A percentile compares a stretch with the other conserved stretches of the same genome.
phyloP scores from a whole-genome alignment of 768 basidiomycete species.

The Xerocomus spinulosus region DNA sequence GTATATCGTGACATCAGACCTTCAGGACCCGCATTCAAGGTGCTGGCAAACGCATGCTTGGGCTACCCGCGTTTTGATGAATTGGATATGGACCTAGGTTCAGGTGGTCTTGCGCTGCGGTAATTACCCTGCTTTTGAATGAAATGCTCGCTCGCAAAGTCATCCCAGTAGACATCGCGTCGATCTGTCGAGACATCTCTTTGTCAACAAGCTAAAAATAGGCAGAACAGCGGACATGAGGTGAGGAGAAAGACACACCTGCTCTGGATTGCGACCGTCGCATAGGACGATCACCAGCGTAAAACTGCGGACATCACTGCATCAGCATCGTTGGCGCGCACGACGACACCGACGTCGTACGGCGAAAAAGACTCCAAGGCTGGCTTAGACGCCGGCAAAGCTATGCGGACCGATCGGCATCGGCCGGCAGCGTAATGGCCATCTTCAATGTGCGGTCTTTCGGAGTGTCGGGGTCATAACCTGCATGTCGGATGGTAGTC shows the following conservation, averaged over 20 bases:
- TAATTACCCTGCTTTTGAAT: not conserved
- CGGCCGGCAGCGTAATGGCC: slow-evolving; percentile 3
- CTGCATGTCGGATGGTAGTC: not conserved
- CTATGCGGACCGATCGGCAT: slow-evolving; percentile 21
- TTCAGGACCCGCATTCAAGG: not conserved
- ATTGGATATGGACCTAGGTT: not conserved
- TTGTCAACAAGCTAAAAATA: not conserved
- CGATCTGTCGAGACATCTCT: not conserved
- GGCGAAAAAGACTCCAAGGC: slow-evolving; percentile 24
- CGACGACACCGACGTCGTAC: slow-evolving; percentile 2
- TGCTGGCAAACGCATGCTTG: not conserved
- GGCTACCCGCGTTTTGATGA: not conserved
- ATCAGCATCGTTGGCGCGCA: not conserved
- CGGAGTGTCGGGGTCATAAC: not conserved
- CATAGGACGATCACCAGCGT: not conserved
- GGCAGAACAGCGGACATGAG: not conserved
- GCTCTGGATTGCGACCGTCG: not conserved
- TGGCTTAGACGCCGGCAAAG: slow-evolving; percentile 1
- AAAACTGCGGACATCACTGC: not conserved
- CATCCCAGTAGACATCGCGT: not conserved
- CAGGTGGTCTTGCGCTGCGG: not conserved
- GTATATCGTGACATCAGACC: not conserved
- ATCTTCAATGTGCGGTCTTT: slow-evolving; percentile 1
- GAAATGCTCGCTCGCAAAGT: not conserved
- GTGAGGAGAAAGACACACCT: not conserved